These are phyloP conservation scores for Hemisphaericaspora xylanilytica DNA, from an alignment of 1,139 yeast genomes.

Conservation along the genomic window DNA sequence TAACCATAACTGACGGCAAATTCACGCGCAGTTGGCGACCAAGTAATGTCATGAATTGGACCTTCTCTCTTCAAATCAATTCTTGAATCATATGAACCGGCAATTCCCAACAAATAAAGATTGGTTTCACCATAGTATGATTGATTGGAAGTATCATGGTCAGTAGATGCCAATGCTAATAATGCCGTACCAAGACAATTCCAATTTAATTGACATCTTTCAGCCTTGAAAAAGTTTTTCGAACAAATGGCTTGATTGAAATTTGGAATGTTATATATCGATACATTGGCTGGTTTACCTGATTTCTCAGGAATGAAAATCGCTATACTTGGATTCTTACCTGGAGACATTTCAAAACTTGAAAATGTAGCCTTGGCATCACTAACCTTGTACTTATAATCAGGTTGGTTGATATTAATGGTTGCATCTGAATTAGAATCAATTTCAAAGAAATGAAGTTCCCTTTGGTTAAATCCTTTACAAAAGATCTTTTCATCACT, in stretches of 20 bases:
- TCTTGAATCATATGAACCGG: conserved; percentile 88
- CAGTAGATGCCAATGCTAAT: conserved; percentile 90
- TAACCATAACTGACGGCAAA: conserved; percentile 96
- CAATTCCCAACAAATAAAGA: conserved; percentile 83
- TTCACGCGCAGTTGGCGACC: conserved; percentile 97
- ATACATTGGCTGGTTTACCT: conserved; percentile 85
- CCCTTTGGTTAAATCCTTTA: conserved; percentile 54
- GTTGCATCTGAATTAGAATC: conserved; percentile 41
- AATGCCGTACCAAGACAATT: conserved; percentile 91
- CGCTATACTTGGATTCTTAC: conserved; percentile 88
- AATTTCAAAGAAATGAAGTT: conserved; percentile 71
- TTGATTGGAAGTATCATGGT: conserved; percentile 90
- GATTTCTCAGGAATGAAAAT: conserved; percentile 82
- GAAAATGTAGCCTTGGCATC: conserved; percentile 54
- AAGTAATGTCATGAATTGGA: conserved; percentile 94
- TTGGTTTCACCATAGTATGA: conserved; percentile 97
- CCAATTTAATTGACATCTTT: conserved; percentile 90
- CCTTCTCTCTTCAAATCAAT: conserved; percentile 89
- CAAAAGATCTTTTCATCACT: conserved; percentile 73
- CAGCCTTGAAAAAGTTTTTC: conserved; percentile 93
- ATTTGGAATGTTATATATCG: conserved; percentile 74
- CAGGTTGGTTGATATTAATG: conserved; percentile 47
- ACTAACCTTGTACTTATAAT: conserved; percentile 61
- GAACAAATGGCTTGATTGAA: conserved; percentile 79
- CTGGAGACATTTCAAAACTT: conserved; percentile 71